Evolutionary conservation across 805 yeast genomes (phyloP).

Genomic region (Ogataea polymorpha): DNA sequence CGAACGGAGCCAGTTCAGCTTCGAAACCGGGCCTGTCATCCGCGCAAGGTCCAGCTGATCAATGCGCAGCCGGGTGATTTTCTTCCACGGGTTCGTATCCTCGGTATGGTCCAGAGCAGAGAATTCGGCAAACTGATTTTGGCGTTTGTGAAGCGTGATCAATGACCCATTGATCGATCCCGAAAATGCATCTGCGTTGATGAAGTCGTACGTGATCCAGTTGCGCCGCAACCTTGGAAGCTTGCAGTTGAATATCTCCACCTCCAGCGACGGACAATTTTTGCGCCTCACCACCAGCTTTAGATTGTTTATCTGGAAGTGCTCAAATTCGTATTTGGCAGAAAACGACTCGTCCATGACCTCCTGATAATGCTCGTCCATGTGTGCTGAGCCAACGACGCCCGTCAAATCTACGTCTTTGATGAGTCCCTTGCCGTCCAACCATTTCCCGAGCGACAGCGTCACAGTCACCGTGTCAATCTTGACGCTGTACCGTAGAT

Average conservation of each 20-base stretch:
- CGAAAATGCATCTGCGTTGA: slow-evolving; percentile 66
- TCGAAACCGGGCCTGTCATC: slow-evolving; percentile 31
- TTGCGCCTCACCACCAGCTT: slow-evolving; percentile 30
- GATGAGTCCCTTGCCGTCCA: slow-evolving; percentile 51
- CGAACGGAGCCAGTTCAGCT: slow-evolving; percentile 68
- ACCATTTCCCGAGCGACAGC: slow-evolving; percentile 52
- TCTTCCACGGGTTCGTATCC: slow-evolving; percentile 43
- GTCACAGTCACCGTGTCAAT: slow-evolving; percentile 44
- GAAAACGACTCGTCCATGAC: slow-evolving; percentile 24
- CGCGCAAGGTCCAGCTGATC: slow-evolving; percentile 37
- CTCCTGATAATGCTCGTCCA: slow-evolving; percentile 15
- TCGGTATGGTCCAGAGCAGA: slow-evolving; percentile 28
- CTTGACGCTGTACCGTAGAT: slow-evolving; percentile 32
- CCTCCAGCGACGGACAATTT: slow-evolving; percentile 36
- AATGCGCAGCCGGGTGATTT: slow-evolving; percentile 44
- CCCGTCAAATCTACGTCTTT: slow-evolving; percentile 48
- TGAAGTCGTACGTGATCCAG: slow-evolving; percentile 60
- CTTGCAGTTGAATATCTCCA: slow-evolving; percentile 64
- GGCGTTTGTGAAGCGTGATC: slow-evolving; percentile 75
- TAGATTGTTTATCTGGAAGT: slow-evolving; percentile 50
- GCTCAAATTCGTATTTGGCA: slow-evolving; percentile 37
- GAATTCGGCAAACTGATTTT: slow-evolving; percentile 49
- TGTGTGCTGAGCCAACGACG: slow-evolving; percentile 36
- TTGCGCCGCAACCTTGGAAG: slow-evolving; percentile 57
- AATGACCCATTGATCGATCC: slow-evolving; percentile 75